A percentile compares a stretch with the other conserved stretches of the same genome.
Conservation (phyloP, 2,329 filamentous ascomycete genomes). For the Cordyceps javanica region DNA sequence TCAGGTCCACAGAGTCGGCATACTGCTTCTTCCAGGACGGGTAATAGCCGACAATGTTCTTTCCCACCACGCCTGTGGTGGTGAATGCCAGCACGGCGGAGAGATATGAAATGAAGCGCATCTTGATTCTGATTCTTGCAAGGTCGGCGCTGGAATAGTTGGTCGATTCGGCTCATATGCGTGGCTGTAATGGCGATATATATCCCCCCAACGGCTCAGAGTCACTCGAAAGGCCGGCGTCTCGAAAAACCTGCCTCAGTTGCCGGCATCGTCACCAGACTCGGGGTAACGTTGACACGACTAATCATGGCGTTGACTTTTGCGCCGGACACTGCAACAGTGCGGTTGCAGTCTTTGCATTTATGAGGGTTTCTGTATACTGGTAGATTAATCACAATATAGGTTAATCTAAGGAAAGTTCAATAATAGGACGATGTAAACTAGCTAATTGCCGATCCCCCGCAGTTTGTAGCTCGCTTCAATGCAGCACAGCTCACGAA, state of each 20-base stretch:
- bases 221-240: too few relatives aligned
- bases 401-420: not conserved
- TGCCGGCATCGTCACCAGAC: not conserved
- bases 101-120: not conserved
- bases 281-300: not conserved
- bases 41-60: constrained; percentile 10
- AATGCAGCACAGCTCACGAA: not conserved
- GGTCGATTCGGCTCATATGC: not conserved
- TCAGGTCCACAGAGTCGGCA: constrained; percentile 4
- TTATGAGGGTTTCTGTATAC: not conserved
- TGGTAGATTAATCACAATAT: not conserved
- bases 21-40: constrained; percentile 8
- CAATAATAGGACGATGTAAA: not conserved
- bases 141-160: not conserved
- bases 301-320: not conserved
- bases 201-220: not conserved
- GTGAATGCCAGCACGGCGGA: not conserved
- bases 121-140: not conserved
- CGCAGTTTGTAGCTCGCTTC: not conserved
- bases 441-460: not conserved
- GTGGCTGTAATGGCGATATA: not conserved
- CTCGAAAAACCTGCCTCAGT: too few relatives aligned
- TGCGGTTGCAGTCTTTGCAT: not conserved
- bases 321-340: not conserved
- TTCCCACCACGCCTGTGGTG: not conserved